Percentiles rank a stretch among this genome's conserved stretches.
Conservation (phyloP, 441 rosid genomes). For the Syzygium malaccense region DNA sequence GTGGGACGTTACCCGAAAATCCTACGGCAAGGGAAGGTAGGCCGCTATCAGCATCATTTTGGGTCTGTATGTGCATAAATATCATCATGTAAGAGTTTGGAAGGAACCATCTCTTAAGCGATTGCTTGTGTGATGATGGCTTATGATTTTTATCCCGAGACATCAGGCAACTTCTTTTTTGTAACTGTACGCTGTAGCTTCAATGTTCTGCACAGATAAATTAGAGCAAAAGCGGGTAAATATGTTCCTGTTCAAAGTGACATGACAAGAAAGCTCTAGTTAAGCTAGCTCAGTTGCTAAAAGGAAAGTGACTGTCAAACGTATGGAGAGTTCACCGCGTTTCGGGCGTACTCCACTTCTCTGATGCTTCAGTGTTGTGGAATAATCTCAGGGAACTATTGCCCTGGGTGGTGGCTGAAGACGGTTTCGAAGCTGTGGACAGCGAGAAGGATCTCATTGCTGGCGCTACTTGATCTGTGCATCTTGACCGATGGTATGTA, state of each 20-base stretch:
- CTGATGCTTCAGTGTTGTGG: constrained; percentile 1
- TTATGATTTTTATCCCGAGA: background rate
- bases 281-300: background rate
- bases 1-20: constrained; percentile 60
- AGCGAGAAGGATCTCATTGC: constrained; percentile 30
- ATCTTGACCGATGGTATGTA: background rate
- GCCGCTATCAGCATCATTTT: background rate
- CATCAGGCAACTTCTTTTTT: background rate
- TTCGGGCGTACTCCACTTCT: background rate
- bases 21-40: constrained; percentile 80
- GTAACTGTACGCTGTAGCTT: background rate
- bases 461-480: constrained; percentile 22
- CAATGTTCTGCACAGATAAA: background rate
- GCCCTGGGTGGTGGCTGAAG: constrained; percentile 73
- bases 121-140: background rate
- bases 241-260: background rate
- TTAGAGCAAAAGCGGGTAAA: background rate
- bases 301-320: background rate
- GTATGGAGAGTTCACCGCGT: background rate
- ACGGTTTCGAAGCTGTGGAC: constrained; percentile 23
- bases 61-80: background rate
- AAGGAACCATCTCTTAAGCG: background rate
- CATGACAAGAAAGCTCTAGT: background rate
- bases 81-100: background rate
- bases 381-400: constrained; percentile 62